These are phyloP conservation scores for Pharus latifolius DNA, from an alignment of 176 grass and related monocot genomes.

Conservation along the genomic window DNA sequence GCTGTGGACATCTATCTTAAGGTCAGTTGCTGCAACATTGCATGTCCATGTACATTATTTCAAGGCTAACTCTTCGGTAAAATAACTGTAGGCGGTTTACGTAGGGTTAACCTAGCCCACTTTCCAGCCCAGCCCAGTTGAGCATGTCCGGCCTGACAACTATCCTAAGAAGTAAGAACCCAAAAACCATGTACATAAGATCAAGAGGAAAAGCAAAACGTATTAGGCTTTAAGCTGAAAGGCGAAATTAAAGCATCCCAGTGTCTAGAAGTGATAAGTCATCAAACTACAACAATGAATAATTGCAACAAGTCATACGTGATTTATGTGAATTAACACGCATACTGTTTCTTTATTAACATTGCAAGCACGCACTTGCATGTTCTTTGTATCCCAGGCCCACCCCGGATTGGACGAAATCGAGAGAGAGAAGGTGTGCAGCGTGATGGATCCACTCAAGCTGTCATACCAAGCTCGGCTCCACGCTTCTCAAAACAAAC, in stretches of 20 bases:
- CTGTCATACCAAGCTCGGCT: constrained; percentile 54
- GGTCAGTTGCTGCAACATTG: constrained; percentile 24
- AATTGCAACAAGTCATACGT: no score
- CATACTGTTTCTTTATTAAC: neutral
- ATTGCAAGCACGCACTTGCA: neutral
- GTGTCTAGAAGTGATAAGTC: neutral
- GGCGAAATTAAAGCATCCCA: no score
- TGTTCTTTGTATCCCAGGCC: constrained; percentile 5
- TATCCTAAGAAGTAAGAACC: constrained; percentile 56
- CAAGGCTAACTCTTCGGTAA: no score
- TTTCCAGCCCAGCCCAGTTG: constrained; percentile 26
- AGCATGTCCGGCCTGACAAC: constrained; percentile 27
- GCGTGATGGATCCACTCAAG: constrained; percentile 72
- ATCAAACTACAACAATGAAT: no score
- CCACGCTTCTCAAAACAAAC: constrained; percentile 75
- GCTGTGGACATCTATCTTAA: constrained; percentile 77
- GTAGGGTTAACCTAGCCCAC: no score
- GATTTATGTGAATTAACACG: no score
- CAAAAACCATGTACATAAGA: no score
- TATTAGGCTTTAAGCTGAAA: no score
- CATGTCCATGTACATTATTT: constrained; percentile 32
- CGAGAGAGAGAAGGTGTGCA: constrained; percentile 84
- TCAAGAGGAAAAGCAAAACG: no score
- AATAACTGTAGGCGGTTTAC: no score
- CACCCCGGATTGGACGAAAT: constrained; percentile 69